Percentiles rank a stretch among this genome's conserved stretches.
These are phyloP conservation scores for Trametes meyenii DNA, from an alignment of 768 basidiomycete genomes.

Conservation along the genomic window DNA sequence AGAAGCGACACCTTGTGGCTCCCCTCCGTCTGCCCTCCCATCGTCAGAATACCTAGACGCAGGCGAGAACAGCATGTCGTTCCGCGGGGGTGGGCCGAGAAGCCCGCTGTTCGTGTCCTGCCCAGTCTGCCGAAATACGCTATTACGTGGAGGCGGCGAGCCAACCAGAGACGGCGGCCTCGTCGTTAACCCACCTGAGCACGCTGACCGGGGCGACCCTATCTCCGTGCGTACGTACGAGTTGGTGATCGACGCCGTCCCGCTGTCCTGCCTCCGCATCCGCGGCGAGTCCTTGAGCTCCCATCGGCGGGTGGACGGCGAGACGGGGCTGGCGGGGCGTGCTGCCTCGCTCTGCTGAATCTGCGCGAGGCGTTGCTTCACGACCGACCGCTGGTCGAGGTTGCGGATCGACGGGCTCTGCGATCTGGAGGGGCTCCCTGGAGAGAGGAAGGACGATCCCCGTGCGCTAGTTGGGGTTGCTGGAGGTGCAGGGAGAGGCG, in stretches of 20 bases:
- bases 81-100: not conserved
- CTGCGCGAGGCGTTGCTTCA: conserved; percentile 66
- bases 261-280: conserved; percentile 6
- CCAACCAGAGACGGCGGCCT: conserved; percentile 13
- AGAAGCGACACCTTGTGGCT: not conserved
- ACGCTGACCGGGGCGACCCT: conserved; percentile 14
- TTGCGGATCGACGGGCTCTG: conserved; percentile 65
- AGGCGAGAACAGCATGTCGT: conserved; percentile 10
- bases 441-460: conserved; percentile 30
- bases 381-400: conserved; percentile 62
- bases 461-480: conserved; percentile 26
- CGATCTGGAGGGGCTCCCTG: conserved; percentile 33
- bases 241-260: conserved; percentile 16
- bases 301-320: conserved; percentile 8
- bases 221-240: conserved; percentile 7
- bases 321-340: conserved; percentile 22
- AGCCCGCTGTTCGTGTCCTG: not conserved
- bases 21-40: not conserved
- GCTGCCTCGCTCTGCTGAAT: conserved; percentile 42
- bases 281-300: conserved; percentile 6
- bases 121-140: not conserved
- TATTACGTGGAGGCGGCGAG: conserved; percentile 12
- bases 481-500: conserved; percentile 25
- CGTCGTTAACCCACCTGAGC: conserved; percentile 20
- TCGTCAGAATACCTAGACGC: conserved; percentile 22